phyloP scores from a whole-genome alignment of 1,139 yeast genomes.

The Geotrichum carabidarum region DNA sequence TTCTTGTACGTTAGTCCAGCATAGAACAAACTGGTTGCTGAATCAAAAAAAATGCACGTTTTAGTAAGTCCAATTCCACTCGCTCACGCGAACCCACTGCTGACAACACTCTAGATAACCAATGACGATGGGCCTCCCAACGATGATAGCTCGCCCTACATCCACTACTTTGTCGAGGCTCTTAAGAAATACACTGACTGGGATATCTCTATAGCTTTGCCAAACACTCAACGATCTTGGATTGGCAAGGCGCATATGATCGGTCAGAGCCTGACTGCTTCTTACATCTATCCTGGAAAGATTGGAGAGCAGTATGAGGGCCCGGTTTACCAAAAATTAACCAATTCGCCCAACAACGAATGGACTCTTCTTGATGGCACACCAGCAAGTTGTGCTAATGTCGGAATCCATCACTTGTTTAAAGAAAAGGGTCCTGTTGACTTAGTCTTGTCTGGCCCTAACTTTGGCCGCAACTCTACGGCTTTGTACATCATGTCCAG shows the following conservation, averaged over 20 bases:
- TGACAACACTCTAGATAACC: conserved; percentile 43
- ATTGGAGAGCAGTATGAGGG: conserved; percentile 55
- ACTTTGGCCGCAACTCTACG: conserved; percentile 87
- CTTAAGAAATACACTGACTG: conserved; percentile 63
- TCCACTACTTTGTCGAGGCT: conserved; percentile 73
- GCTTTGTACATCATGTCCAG: conserved; percentile 86
- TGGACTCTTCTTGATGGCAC: conserved; percentile 89
- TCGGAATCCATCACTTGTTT: conserved; percentile 74
- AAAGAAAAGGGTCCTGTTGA: conserved; percentile 59
- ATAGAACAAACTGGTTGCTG: too few relatives aligned
- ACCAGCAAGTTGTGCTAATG: conserved; percentile 92
- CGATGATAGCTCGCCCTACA: conserved; percentile 75
- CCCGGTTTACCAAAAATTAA: conserved; percentile 48
- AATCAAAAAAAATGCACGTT: too few relatives aligned
- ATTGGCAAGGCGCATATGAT: conserved; percentile 96
- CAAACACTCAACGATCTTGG: conserved; percentile 70
- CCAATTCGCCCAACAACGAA: conserved; percentile 50
- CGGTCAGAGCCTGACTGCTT: conserved; percentile 65
- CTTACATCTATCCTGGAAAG: conserved; percentile 45
- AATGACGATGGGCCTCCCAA: conserved; percentile 96
- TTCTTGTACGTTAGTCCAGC: too few relatives aligned
- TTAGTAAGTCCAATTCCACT: too few relatives aligned
- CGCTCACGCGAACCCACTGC: too few relatives aligned
- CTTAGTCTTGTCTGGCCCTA: conserved; percentile 88
- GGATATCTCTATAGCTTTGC: conserved; percentile 81